These are phyloP conservation scores for Naganishia onofrii DNA, from an alignment of 768 basidiomycete species.

Conservation along the genomic window DNA sequence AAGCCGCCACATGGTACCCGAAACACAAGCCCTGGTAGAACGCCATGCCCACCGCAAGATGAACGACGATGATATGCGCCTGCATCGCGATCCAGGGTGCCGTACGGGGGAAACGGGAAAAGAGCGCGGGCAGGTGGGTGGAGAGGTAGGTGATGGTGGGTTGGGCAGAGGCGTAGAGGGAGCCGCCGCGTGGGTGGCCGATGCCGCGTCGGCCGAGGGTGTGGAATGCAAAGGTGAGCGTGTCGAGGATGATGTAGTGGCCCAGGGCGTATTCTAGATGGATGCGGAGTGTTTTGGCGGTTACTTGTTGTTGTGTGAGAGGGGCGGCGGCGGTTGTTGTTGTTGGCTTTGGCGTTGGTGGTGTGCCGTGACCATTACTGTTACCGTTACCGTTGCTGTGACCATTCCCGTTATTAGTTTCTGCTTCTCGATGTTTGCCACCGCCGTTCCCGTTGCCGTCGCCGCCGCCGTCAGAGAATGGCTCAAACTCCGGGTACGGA, in stretches of 20 bases:
- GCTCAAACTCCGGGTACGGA: constrained; percentile 16
- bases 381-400: background rate
- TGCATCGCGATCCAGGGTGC: background rate
- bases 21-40: constrained; percentile 30
- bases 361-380: background rate
- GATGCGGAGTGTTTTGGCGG: background rate
- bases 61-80: background rate
- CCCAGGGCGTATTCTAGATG: constrained; percentile 1
- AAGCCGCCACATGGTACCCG: constrained; percentile 26
- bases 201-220: constrained; percentile 7
- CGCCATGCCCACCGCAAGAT: constrained; percentile 19
- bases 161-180: background rate
- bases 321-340: no score
- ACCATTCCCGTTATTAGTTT: no score
- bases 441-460: no score
- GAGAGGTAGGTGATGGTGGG: no score
- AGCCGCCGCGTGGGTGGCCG: background rate
- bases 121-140: background rate
- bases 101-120: no score
- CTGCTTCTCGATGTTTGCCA: no score
- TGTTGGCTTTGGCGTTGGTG: background rate
- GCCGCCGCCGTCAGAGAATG: no score
- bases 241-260: constrained; percentile 23
- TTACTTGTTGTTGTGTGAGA: background rate
- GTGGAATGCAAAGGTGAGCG: constrained; percentile 18